Evolutionary conservation across 75 land plant species (phyloP).

Genomic region (Isoetes taiwanensis): DNA sequence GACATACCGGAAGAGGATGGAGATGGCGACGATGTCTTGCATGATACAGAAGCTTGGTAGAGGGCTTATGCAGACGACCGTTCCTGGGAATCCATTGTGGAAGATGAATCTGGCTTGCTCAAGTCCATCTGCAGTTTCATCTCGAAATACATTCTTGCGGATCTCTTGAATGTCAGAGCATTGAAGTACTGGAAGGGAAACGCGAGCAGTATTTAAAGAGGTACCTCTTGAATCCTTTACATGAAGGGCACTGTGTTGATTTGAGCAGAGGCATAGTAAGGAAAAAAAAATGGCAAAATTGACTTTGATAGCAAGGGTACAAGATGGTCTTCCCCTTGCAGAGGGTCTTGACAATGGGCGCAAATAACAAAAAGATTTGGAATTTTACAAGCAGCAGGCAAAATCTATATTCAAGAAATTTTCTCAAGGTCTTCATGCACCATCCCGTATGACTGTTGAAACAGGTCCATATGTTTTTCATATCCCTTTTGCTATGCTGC

Average conservation of each 20-base stretch:
- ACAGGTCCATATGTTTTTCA: slow-evolving; percentile 83
- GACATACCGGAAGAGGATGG: too few relatives aligned
- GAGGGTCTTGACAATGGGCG: slow-evolving; percentile 92
- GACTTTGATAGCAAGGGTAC: slow-evolving; percentile 91
- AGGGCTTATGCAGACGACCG: slow-evolving; percentile 5
- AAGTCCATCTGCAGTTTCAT: too few relatives aligned
- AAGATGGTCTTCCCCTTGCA: slow-evolving; percentile 87
- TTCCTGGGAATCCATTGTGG: neutral
- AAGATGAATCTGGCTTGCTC: slow-evolving; percentile 2
- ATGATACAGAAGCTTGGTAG: slow-evolving; percentile 1
- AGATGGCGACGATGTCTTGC: too few relatives aligned
- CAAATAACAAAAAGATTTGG: slow-evolving; percentile 66
- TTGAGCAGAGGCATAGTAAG: too few relatives aligned
- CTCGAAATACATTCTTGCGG: too few relatives aligned
- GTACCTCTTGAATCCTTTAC: too few relatives aligned
- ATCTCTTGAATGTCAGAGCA: too few relatives aligned
- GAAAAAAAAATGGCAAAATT: slow-evolving; percentile 68
- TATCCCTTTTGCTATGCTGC: neutral
- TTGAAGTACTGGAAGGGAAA: too few relatives aligned
- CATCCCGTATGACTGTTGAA: slow-evolving; percentile 93
- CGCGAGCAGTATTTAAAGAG: too few relatives aligned
- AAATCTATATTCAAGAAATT: slow-evolving; percentile 84
- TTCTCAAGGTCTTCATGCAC: slow-evolving; percentile 62
- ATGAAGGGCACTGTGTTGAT: too few relatives aligned
- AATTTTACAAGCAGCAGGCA: slow-evolving; percentile 87